Evolutionary conservation across 192 early-diverging fungal genomes (phyloP).

Genomic region (Coemansia sp.): DNA sequence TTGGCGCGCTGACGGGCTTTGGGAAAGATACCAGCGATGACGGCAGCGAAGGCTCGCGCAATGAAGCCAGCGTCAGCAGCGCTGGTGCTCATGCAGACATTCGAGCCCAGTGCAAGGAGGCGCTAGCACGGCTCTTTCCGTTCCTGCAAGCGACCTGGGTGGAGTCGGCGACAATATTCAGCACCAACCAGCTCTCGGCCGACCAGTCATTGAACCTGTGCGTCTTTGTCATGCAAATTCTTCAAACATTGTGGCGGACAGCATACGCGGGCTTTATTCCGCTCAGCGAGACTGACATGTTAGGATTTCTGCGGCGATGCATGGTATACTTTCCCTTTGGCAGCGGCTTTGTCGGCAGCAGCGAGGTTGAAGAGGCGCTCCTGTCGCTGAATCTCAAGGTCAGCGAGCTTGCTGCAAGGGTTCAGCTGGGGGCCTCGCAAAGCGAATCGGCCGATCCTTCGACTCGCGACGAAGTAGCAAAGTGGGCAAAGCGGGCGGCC

Average conservation of each 20-base stretch:
- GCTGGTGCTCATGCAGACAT: conserved; percentile 8
- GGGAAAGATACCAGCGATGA: background rate
- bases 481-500: conserved; percentile 19
- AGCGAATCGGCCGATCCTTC: background rate
- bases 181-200: conserved; percentile 40
- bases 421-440: conserved; percentile 5
- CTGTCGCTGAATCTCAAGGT: conserved; percentile 27
- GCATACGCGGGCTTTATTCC: conserved; percentile 28
- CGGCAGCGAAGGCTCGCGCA: conserved; percentile 17
- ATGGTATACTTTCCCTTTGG: conserved; percentile 77
- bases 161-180: conserved; percentile 72
- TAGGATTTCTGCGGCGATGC: conserved; percentile 63
- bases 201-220: conserved; percentile 62
- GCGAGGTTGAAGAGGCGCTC: conserved; percentile 35
- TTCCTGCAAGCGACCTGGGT: conserved; percentile 74
- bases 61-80: conserved; percentile 4
- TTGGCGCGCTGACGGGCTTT: background rate
- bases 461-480: background rate
- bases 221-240: conserved; percentile 58
- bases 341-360: conserved; percentile 42
- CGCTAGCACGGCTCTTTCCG: conserved; percentile 56
- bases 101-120: conserved; percentile 18
- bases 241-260: conserved; percentile 70
- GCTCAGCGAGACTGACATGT: conserved; percentile 22
- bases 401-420: conserved; percentile 33